Evolutionary conservation across 2,329 filamentous ascomycete species (phyloP), one percentile per base, ranked within the genome.

Genomic region (Fusarium lateritium): DNA sequence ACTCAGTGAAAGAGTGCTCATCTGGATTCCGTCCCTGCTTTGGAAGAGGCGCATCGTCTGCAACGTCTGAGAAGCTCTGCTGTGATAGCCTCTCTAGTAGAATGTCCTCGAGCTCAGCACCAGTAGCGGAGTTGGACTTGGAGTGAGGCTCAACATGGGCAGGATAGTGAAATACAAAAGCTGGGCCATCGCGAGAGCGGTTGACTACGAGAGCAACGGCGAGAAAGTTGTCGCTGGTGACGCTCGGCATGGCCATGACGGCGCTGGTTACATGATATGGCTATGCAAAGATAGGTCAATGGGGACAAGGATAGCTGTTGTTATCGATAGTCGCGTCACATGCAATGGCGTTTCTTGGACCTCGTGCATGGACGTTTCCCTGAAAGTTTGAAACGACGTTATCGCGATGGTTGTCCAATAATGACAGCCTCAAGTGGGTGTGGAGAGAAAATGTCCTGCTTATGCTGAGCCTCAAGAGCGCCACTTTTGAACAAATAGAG

Each of bases 91-190:
- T 81, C 65, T 86, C 83, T 14, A 85, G 78, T 17, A 87, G 76
- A 24, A 81, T 77, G 65, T 89, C 87, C 52, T 89, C 86, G 24
- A 86, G 81, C 49, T 87, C 84, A 28, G 64, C 22, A 43, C 62
- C 39, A 62, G 62, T 36, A 77, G 80, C 14, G 78, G 76, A 66
- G 17, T 75, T 76, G 7, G 77, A 70, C n/a, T 79, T 78, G 17
- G 78, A 70, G 74, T 67, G 77, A 49, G 75, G 79, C 64, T 78
- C 76, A 43, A 88, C 83, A 46, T 82, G 78, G n/a, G 90, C 86
- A n/a, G 94, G 94, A 75, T 96, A 96, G 79, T 97, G 93, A 79
- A 94, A 97, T 73, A 96, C 91, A 73, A 96, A 91, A 68, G 90
- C 89, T 28, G 94, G 92, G 17, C 94, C 93, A 72, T 93, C 91